A percentile compares a stretch with the other conserved stretches of the same genome.
These are phyloP conservation scores for Pseudogymnoascus sp. DNA, from an alignment of 2,329 filamentous ascomycete species.

Conservation along the genomic window DNA sequence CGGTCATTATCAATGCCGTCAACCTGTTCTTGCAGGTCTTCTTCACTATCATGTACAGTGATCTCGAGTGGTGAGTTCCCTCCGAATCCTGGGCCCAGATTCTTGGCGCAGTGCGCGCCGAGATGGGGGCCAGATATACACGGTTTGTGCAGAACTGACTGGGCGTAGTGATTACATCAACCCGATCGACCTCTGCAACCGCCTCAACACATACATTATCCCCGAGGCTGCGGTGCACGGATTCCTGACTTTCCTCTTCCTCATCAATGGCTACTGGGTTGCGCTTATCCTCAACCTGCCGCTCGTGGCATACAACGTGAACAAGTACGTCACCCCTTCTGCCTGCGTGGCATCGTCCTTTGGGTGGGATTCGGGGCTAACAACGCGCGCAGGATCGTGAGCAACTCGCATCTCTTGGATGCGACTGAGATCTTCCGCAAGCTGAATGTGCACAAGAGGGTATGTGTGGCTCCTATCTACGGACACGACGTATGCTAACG, in stretches of 20 bases:
- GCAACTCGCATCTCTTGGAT: conserved; percentile 94
- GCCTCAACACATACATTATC: conserved; percentile 98
- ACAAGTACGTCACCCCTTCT: conserved; percentile 65
- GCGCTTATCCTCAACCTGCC: conserved; percentile 87
- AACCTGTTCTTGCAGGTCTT: conserved; percentile 99
- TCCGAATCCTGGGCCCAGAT: conserved; percentile 5
- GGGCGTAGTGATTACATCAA: conserved; percentile 90
- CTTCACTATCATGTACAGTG: conserved; percentile 99
- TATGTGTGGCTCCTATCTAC: conserved; percentile 30
- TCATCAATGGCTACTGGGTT: conserved; percentile 98
- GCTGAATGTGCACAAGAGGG: conserved; percentile 98
- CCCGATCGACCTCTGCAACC: conserved; percentile 99
- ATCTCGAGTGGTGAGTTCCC: conserved; percentile 90
- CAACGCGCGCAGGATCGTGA: conserved; percentile 62
- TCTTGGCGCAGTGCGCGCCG: neutral
- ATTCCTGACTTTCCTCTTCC: conserved; percentile 88
- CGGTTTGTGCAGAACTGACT: neutral
- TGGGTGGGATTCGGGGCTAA: neutral
- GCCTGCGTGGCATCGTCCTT: neutral
- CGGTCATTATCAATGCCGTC: conserved; percentile 98
- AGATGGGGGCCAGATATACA: neutral
- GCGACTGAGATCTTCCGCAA: conserved; percentile 99
- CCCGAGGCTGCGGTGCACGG: conserved; percentile 96
- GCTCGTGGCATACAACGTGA: conserved; percentile 84
- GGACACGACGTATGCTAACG: neutral